Evolutionary conservation across 1,284 basidiomycete species (phyloP), one percentile per base, ranked within the genome.

Genomic region (Fomitopsis betulina): DNA sequence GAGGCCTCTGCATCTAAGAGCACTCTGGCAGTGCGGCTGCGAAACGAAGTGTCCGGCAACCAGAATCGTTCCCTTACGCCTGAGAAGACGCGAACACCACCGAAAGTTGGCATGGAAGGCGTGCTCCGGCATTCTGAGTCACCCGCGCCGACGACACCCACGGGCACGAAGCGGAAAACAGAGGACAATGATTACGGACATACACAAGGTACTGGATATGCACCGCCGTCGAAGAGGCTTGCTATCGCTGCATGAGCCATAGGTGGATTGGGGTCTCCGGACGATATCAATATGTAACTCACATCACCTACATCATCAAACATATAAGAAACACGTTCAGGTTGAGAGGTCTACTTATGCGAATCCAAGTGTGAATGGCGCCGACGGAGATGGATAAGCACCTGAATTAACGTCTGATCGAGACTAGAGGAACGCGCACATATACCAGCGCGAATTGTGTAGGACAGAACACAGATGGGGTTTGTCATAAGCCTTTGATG

Each of bases 31-130:
- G 80, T 82, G 9, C 82, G 87, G 52, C 69, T 92, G 64, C 84
- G 85, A 61, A 82, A 74, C 74, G 85, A 85, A 66, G 72, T 77
- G 47, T 10, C 56, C 17, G 72, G 72, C 61, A 76, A 78, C 67
- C 78, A 81, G 61, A 90, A 88, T 76, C 85, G 89, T 62, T 86
- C 86, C 63, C 78, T 77, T 65, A 91, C 89, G 17, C 89, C 89
- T 69, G 89, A 91, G 68, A 76, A 64, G 7, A 61, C 65, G 19
- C 70, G 72, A 59, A 83, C 85, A 55, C 84, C 87, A 38, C 68
- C 79, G n/a, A 73, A 68, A 59, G 63, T 64, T 43, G 61, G 53
- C 19, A 49, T 62, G 60, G 54, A 64, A 43, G 62, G 58, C 42
- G 65, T 65, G 27, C 33, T 55, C 35, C 57, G 53, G 52, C 67